Evolutionary conservation across 306 rosid species (phyloP), one percentile per base, ranked within the genome.

Genomic region (Crotalaria pallida): DNA sequence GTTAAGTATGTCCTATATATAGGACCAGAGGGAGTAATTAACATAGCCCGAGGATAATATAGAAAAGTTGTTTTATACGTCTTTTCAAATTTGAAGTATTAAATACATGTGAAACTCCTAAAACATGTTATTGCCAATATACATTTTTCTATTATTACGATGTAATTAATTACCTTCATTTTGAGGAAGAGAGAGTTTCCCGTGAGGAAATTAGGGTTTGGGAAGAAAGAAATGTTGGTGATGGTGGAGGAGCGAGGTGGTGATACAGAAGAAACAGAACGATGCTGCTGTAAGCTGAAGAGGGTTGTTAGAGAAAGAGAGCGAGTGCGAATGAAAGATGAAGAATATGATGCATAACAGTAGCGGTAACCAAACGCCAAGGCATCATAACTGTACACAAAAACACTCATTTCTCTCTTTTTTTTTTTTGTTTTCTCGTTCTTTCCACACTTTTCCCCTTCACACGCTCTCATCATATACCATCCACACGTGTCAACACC

Each of bases 141-240:
- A n/a, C n/a, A n/a, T n/a, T n/a, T n/a, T n/a, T n/a, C n/a, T n/a
- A n/a, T n/a, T n/a, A n/a, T n/a, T n/a, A n/a, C n/a, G n/a, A 43
- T 26, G 34, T 16, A 44, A 10, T n/a, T 80, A 81, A 89, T 19
- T 78, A 92, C 97, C 92, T 91, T 87, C 97, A 90, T 93, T 67
- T 60, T 34, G 26, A 57, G 34, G 57, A 84, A 77, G 73, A 60
- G 78, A 40, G 82, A 63, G 81, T 88, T 85, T 0, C 98, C 87
- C 84, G 97, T 84, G 71, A 85, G 55, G 82, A 90, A 87, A 84
- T 65, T 79, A 69, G 88, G 83, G 81, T 44, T 75, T 22, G 65
- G 81, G 61, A 82, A 79, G 51, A 76, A 70, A 50, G 66, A 74
- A 67, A 73, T 10, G 47, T 57, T 16, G 36, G 75, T 3, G 33